Conservation (phyloP, 2,329 filamentous ascomycete genomes). For the Hymenoscyphus fructigenus region DNA sequence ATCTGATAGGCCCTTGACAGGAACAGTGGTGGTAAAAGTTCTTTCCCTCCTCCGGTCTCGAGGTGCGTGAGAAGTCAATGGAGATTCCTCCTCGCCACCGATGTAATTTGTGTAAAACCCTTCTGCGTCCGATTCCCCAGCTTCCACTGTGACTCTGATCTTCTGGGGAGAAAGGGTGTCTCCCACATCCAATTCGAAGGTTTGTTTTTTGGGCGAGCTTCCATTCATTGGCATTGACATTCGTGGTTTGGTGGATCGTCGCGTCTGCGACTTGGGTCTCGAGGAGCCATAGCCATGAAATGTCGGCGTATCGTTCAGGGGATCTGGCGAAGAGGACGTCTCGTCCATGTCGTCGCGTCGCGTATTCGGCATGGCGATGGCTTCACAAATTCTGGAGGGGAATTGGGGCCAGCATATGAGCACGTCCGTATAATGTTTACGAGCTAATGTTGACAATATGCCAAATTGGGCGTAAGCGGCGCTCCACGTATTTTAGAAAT, state of each 20-base stretch:
- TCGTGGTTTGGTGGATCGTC: conserved; percentile 25
- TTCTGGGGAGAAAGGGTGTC: conserved; percentile 37
- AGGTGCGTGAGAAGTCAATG: conserved; percentile 25
- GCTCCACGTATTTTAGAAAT: not conserved
- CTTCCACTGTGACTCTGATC: conserved; percentile 38
- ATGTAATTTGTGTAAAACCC: conserved; percentile 24
- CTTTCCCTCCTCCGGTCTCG: conserved; percentile 27
- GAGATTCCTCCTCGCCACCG: conserved; percentile 16
- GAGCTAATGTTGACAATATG: conserved; percentile 3
- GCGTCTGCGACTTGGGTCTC: conserved; percentile 26
- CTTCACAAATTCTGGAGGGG: not conserved
- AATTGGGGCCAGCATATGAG: not conserved
- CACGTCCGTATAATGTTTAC: conserved; percentile 1
- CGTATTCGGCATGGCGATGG: not conserved
- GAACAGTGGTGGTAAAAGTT: conserved; percentile 36
- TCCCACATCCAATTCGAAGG: conserved; percentile 38
- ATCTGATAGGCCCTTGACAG: conserved; percentile 36
- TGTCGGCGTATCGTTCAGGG: conserved; percentile 34
- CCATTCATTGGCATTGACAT: conserved; percentile 29
- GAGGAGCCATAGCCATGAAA: conserved; percentile 22
- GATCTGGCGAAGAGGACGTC: conserved; percentile 37
- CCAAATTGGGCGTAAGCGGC: not conserved
- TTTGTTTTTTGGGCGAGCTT: conserved; percentile 38
- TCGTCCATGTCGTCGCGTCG: conserved; percentile 19
- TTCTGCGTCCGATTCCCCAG: conserved; percentile 31